Evolutionary conservation across 148 eudicot species (phyloP), one percentile per base, ranked within the genome.

Genomic region (Talinum fruticosum): DNA sequence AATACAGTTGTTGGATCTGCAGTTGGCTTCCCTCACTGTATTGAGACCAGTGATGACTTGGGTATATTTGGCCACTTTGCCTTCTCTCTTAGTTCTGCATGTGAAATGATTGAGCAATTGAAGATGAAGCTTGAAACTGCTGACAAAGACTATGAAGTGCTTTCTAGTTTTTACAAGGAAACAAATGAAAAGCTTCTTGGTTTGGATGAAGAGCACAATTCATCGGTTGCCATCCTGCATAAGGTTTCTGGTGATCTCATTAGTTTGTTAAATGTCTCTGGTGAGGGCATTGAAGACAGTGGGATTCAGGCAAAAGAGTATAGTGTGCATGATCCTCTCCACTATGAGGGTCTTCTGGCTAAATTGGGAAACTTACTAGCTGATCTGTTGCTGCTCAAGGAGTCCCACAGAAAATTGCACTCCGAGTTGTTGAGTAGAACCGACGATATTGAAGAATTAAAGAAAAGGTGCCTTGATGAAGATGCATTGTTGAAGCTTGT

Each of bases 401-500:
- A 87, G 66, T 84, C 74, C 14, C 88, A 90, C 73, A 61, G 77
- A 29, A 85, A 75, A 75, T 83, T 91, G 53, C 85, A 73, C 64
- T 82, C 84, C 3, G 92, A 91, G 81, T 79, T 93, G 90, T 79
- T 82, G 74, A 79, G 78, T 75, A 88, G 78, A 85, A 81, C 76
- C 53, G 85, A 81, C 73, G 87, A 85, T 30, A 77, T 84, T 53
- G 91, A 89, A 79, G 90, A 90, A 77, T 76, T 89, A 77, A 88
- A 78, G 69, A 83, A 83, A 81, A 77, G 75, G 57, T 85, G 83
- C 57, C 35, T 89, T 34, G 83, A 82, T 78, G 79, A 82, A 41
- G 89, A 89, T 83, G 80, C 82, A 75, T 66, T 93, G 47, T 32
- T 78, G 74, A 90, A 86, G 84, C 85, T 93, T 85, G 83, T 87